Evolutionary conservation across 306 rosid species (phyloP).

Genomic region (Sechiopsis laciniata): DNA sequence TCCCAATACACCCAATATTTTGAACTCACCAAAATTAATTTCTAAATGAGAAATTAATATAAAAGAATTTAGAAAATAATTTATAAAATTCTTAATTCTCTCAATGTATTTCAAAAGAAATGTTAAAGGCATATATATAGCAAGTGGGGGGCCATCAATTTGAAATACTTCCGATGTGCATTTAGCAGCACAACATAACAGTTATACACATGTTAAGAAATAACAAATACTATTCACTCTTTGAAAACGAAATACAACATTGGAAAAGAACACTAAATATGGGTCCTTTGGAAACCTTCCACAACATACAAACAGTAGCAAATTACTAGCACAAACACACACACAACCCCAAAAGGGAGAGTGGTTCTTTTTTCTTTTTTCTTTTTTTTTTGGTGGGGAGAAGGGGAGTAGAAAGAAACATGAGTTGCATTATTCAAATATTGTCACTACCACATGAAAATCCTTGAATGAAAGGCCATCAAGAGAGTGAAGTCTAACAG

Average conservation of each 20-base stretch:
- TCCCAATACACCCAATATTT: too few relatives aligned
- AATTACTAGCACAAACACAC: slow-evolving; percentile 12
- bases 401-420: neutral
- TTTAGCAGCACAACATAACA: too few relatives aligned
- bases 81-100: too few relatives aligned
- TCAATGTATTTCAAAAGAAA: too few relatives aligned
- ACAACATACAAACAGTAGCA: neutral
- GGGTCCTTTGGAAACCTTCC: neutral
- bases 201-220: neutral
- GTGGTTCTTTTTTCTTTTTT: neutral
- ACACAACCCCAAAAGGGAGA: slow-evolving; percentile 4
- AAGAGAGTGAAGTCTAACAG: slow-evolving; percentile 16
- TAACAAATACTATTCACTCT: neutral
- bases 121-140: too few relatives aligned
- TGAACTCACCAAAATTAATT: too few relatives aligned
- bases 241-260: neutral
- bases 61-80: too few relatives aligned
- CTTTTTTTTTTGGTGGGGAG: neutral
- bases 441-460: slow-evolving; percentile 18
- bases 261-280: neutral
- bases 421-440: slow-evolving; percentile 2
- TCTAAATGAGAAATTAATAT: too few relatives aligned
- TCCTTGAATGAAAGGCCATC: neutral
- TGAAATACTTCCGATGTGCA: too few relatives aligned
- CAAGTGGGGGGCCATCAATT: too few relatives aligned